Conservation (phyloP, 495 filamentous ascomycete species). For the Hypomontagnella monticulosa region DNA sequence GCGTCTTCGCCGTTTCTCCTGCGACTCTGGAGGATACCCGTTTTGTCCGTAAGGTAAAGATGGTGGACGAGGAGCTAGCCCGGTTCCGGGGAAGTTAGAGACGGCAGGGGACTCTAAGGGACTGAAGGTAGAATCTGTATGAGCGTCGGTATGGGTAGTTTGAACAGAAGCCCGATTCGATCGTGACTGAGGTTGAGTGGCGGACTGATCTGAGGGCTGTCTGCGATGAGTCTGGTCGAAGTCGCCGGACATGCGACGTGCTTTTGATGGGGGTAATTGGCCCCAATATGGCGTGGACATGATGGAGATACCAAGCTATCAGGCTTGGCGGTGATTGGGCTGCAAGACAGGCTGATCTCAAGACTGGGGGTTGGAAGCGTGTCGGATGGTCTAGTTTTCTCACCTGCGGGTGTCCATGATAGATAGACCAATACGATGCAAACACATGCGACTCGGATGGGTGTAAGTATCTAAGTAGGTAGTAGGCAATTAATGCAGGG, state of each 20-base stretch:
- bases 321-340: conserved; percentile 40
- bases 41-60: conserved; percentile 57
- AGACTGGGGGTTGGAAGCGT: conserved; percentile 28
- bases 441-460: conserved; percentile 56
- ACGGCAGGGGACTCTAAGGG: conserved; percentile 60
- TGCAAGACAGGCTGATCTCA: conserved; percentile 41
- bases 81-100: conserved; percentile 56
- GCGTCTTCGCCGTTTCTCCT: conserved; percentile 51
- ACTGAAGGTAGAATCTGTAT: conserved; percentile 61
- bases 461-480: conserved; percentile 20
- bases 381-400: conserved; percentile 31
- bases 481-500: conserved; percentile 40
- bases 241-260: conserved; percentile 56
- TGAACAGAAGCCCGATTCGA: conserved; percentile 55
- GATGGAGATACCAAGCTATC: conserved; percentile 20
- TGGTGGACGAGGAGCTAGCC: conserved; percentile 60
- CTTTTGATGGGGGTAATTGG: conserved; percentile 52
- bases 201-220: conserved; percentile 55
- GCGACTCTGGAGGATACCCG: conserved; percentile 55
- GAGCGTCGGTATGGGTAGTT: conserved; percentile 57
- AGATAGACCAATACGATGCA: conserved; percentile 55
- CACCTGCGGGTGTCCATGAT: conserved; percentile 49
- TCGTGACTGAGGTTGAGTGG: conserved; percentile 43
- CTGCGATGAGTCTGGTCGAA: conserved; percentile 48
- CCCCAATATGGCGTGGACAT: conserved; percentile 53